These are phyloP conservation scores for Cladophialophora chaetospira DNA, from an alignment of 2,329 filamentous ascomycete species.

Conservation along the genomic window DNA sequence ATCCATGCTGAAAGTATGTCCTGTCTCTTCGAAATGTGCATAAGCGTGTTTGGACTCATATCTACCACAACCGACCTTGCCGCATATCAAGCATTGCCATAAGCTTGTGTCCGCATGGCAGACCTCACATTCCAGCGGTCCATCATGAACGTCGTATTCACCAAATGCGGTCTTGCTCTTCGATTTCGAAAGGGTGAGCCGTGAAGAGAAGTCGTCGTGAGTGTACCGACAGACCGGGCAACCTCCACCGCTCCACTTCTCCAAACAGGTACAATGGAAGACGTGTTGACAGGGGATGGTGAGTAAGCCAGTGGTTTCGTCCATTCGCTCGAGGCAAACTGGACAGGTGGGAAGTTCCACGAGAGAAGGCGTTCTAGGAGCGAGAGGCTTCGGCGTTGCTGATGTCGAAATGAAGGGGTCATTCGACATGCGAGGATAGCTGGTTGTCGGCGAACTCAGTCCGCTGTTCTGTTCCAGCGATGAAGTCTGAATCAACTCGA, in stretches of 20 bases:
- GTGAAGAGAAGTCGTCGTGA: conserved; percentile 56
- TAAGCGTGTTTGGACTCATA: conserved; percentile 95
- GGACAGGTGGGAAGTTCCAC: conserved; percentile 94
- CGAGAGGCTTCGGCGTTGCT: conserved; percentile 63
- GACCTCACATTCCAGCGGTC: conserved; percentile 65
- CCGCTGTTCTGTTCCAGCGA: conserved; percentile 35
- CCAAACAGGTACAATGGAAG: conserved; percentile 93
- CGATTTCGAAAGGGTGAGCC: conserved; percentile 27
- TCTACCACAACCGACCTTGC: conserved; percentile 86
- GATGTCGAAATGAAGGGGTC: conserved; percentile 62
- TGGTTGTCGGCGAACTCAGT: conserved; percentile 42
- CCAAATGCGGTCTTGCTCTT: conserved; percentile 29
- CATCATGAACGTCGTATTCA: conserved; percentile 59
- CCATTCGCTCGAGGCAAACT: conserved; percentile 96
- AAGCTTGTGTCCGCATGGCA: conserved; percentile 81
- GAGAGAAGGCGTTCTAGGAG: conserved; percentile 77
- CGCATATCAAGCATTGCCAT: conserved; percentile 95
- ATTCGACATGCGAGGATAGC: conserved; percentile 63
- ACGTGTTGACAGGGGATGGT: conserved; percentile 97
- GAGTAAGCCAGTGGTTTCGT: conserved; percentile 90
- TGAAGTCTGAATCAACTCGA: conserved; percentile 72
- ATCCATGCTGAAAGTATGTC: conserved; percentile 90
- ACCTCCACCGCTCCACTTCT: conserved; percentile 92
- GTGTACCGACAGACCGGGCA: conserved; percentile 96
- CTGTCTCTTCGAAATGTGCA: conserved; percentile 85